Percentiles rank a stretch among this genome's conserved stretches.
These are phyloP conservation scores for Hydnomerulius pinastri DNA, from an alignment of 768 basidiomycete genomes.

Conservation along the genomic window DNA sequence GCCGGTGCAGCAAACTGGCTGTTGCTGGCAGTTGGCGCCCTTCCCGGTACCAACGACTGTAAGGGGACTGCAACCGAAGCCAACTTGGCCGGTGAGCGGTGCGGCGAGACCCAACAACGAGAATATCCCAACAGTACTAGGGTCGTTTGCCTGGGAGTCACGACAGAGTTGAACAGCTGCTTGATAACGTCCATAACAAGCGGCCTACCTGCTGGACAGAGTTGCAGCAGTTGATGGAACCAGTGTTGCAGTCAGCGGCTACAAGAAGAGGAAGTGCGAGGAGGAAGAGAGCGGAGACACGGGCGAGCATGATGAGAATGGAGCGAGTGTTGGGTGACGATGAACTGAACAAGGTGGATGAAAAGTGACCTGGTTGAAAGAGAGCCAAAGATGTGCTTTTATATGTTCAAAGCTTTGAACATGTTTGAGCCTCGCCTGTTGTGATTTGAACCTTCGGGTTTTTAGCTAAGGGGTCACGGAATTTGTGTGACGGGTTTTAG, in stretches of 20 bases:
- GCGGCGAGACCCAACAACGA: not conserved
- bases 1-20: conserved; percentile 9
- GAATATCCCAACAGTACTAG: not conserved
- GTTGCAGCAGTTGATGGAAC: conserved; percentile 33
- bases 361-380: not conserved
- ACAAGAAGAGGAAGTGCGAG: not conserved
- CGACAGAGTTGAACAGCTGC: not conserved
- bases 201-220: conserved; percentile 8
- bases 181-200: not conserved
- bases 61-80: conserved; percentile 8
- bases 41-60: not conserved
- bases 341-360: not conserved
- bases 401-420: not conserved
- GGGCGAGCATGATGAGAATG: not conserved
- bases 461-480: no score
- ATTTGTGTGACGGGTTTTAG: no score
- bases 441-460: no score
- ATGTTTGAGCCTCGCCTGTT: no score
- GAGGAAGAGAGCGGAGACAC: not conserved
- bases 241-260: conserved; percentile 29
- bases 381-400: not conserved
- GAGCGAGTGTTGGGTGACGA: not conserved
- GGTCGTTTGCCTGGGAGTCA: not conserved
- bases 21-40: not conserved
- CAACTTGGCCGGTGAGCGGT: not conserved